Base-by-base conservation (phyloP, 306 rosid species). In the Crataegus laevigata region DNA sequence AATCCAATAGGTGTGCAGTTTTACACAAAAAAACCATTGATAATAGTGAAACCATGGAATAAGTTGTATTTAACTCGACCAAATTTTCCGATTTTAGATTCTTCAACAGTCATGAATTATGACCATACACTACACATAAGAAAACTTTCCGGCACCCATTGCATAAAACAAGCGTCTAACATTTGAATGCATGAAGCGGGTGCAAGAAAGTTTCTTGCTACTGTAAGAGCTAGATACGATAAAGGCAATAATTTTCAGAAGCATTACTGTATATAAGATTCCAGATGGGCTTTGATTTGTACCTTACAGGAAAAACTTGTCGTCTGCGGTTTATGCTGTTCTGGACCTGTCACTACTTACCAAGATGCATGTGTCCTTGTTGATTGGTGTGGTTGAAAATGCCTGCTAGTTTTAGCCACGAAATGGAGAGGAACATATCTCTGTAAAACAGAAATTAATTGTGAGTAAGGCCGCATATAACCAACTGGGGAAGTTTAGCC, bases 271-370 rank as follows among this genome's bases (percentile, higher is more conserved):
- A 10, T 40, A 0, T 9, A 40, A 9, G 43, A 40, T 40, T 40
- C 43, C 54, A 47, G 21, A 47, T 47, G 21, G 19, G 67, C n/a
- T 47, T 43, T 69, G n/a, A 62, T 60, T 50, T 36, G 64, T 10
- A 64, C 52, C 55, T 42, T 63, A 17, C 42, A 9, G 25, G 24
- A 64, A 38, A 51, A 75, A 15, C 51, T 43, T 54, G 68, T 52
- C 34, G 38, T 62, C 28, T 42, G 2, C 58, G 24, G 22, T 2
- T 43, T n/a, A 21, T 26, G 4, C 58, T 22, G 43, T 77, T 30
- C 19, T 6, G 61, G 78, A 78, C 67, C 45, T 40, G 79, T 81
- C 75, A 21, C 77, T 61, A 71, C 62, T 36, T 45, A 42, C 28
- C 65, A 47, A 43, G 67, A 36, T 38, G 71, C 24, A 11, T 40